Evolutionary conservation across 306 rosid species (phyloP).

Genomic region (Urtica urens): DNA sequence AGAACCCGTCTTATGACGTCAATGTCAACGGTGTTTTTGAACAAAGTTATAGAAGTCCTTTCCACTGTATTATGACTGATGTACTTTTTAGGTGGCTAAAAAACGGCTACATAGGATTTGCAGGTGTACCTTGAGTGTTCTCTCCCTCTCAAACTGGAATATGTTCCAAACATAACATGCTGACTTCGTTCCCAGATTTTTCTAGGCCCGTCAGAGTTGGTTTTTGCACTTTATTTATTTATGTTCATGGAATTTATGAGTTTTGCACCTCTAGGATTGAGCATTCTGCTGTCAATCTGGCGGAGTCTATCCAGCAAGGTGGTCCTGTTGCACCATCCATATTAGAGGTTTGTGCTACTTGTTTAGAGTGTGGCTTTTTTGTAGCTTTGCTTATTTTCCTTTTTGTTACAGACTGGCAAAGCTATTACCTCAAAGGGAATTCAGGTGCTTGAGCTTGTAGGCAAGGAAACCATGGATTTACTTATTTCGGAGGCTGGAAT

Average conservation of each 20-base stretch:
- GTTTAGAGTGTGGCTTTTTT: neutral
- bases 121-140: too few relatives aligned
- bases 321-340: conserved; percentile 64
- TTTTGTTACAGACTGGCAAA: conserved; percentile 61
- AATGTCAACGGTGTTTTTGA: too few relatives aligned
- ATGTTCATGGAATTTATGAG: conserved; percentile 2
- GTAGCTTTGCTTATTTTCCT: conserved; percentile 23
- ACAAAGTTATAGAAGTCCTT: too few relatives aligned
- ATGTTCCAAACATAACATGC: neutral
- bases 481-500: conserved; percentile 88
- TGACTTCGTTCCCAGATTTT: neutral
- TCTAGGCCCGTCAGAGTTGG: too few relatives aligned
- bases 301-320: conserved; percentile 49
- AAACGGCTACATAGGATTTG: too few relatives aligned
- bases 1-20: too few relatives aligned
- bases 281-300: conserved; percentile 72
- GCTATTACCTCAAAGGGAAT: conserved; percentile 93
- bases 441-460: conserved; percentile 90
- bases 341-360: conserved; percentile 57
- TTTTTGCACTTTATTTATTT: neutral
- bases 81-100: too few relatives aligned
- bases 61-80: too few relatives aligned
- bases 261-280: conserved; percentile 58
- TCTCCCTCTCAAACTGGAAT: too few relatives aligned
- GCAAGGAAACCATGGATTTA: conserved; percentile 90